These are phyloP conservation scores for Arthrinium phaeospermum DNA, from an alignment of 2,329 filamentous ascomycete genomes.

Conservation along the genomic window DNA sequence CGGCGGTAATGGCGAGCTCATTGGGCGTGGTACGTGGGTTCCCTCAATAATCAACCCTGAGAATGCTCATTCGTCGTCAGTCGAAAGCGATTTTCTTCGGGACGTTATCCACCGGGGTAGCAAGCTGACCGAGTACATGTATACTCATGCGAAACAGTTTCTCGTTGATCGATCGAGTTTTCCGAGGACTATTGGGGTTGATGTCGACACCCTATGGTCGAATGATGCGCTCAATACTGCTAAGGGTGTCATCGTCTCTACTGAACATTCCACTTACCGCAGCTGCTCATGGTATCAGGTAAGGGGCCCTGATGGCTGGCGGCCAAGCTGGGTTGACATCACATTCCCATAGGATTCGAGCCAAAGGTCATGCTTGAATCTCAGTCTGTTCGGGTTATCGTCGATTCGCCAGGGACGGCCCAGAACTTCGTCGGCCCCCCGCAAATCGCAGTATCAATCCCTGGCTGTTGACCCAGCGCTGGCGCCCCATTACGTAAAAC, in stretches of 20 bases:
- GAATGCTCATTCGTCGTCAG: background rate
- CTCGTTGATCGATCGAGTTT: slow-evolving; percentile 26
- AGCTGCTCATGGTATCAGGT: slow-evolving; percentile 47
- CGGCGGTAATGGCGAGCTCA: background rate
- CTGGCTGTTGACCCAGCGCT: slow-evolving; percentile 31
- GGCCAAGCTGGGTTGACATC: background rate
- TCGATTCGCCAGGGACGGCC: slow-evolving; percentile 64
- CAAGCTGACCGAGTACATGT: slow-evolving; percentile 24
- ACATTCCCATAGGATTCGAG: background rate
- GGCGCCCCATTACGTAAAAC: slow-evolving; percentile 28
- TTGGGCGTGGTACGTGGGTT: background rate
- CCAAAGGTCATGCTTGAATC: background rate
- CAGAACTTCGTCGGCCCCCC: slow-evolving; percentile 62
- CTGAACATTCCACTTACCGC: slow-evolving; percentile 45
- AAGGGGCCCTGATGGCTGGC: background rate
- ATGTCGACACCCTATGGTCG: slow-evolving; percentile 26
- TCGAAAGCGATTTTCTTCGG: slow-evolving; percentile 31
- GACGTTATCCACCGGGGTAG: slow-evolving; percentile 28
- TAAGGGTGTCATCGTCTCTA: slow-evolving; percentile 47
- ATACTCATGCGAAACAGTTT: slow-evolving; percentile 29
- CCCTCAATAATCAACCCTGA: background rate
- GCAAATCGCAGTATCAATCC: slow-evolving; percentile 40
- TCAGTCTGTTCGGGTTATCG: background rate
- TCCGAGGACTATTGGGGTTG: slow-evolving; percentile 35
- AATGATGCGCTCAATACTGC: slow-evolving; percentile 33